Percentiles rank a stretch among this genome's conserved stretches.
Conservation (phyloP, 2,329 filamentous ascomycete genomes). For the Emericellopsis atlantica region DNA sequence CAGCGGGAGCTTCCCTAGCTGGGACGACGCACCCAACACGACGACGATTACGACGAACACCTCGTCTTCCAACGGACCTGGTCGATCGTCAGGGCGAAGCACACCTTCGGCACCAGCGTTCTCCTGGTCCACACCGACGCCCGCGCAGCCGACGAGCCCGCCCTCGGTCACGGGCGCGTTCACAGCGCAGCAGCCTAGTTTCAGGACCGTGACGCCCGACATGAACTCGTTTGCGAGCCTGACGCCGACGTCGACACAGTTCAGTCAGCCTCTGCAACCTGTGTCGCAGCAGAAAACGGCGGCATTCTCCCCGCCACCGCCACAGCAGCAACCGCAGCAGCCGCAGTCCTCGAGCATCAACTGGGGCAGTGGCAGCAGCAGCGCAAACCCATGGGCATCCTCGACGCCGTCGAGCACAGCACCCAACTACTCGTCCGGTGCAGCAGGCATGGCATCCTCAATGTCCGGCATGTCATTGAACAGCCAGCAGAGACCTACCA, state of each 20-base stretch:
- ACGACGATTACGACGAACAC: constrained; percentile 18
- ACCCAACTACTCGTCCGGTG: constrained; percentile 11
- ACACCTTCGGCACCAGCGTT: constrained; percentile 36
- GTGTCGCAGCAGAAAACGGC: constrained; percentile 5
- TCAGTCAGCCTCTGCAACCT: constrained; percentile 46
- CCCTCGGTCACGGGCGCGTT: constrained; percentile 12
- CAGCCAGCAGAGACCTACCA: constrained; percentile 24
- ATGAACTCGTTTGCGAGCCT: constrained; percentile 41
- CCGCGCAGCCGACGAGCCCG: constrained; percentile 19
- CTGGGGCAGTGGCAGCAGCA: constrained; percentile 29
- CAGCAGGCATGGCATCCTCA: constrained; percentile 8
- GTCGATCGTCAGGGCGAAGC: constrained; percentile 14
- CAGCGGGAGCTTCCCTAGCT: constrained; percentile 29
- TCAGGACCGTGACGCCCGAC: constrained; percentile 47
- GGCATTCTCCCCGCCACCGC: constrained; percentile 13
- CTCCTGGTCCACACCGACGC: constrained; percentile 50
- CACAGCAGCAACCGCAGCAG: constrained; percentile 7
- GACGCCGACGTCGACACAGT: constrained; percentile 48
- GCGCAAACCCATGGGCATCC: constrained; percentile 35
- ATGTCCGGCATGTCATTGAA: constrained; percentile 31
- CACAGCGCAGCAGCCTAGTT: constrained; percentile 23
- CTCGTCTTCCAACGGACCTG: constrained; percentile 7
- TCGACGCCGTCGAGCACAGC: constrained; percentile 15
- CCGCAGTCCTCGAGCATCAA: constrained; percentile 27
- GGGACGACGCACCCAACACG: constrained; percentile 28